Percentiles rank a stretch among this genome's conserved stretches.
Conservation (phyloP, 2,329 filamentous ascomycete species). For the Pestalotiopsis sp. region DNA sequence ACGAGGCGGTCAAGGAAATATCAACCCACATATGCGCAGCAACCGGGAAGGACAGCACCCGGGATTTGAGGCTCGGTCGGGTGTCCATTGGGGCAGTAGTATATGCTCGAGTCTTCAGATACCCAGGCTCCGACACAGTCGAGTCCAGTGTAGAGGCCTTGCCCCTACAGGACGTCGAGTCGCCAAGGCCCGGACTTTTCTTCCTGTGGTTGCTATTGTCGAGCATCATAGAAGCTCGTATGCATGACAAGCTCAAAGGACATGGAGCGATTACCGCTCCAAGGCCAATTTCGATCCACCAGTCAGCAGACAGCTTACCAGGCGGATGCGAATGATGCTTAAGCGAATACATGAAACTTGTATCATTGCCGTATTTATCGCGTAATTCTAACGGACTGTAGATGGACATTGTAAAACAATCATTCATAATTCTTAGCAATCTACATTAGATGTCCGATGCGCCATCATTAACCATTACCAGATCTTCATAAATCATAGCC, state of each 20-base stretch:
- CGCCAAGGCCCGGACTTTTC: too few relatives aligned
- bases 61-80: not conserved
- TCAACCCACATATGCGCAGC: conserved; percentile 1
- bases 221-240: not conserved
- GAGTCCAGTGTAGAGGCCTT: not conserved
- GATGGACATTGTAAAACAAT: too few relatives aligned
- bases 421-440: too few relatives aligned
- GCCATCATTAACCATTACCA: too few relatives aligned
- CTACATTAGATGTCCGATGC: too few relatives aligned
- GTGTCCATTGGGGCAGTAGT: conserved; percentile 6
- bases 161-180: too few relatives aligned
- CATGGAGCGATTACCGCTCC: not conserved
- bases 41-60: conserved; percentile 1
- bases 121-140: not conserved
- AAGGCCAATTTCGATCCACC: not conserved
- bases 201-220: not conserved
- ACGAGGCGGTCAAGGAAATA: too few relatives aligned
- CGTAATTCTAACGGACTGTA: too few relatives aligned
- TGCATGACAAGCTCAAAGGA: not conserved
- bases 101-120: conserved; percentile 2
- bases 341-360: not conserved
- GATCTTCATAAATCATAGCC: too few relatives aligned
- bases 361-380: not conserved
- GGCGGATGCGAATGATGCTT: not conserved
- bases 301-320: not conserved